Evolutionary conservation across 75 land plant genomes (phyloP).

Genomic region (Pinus albicaulis): DNA sequence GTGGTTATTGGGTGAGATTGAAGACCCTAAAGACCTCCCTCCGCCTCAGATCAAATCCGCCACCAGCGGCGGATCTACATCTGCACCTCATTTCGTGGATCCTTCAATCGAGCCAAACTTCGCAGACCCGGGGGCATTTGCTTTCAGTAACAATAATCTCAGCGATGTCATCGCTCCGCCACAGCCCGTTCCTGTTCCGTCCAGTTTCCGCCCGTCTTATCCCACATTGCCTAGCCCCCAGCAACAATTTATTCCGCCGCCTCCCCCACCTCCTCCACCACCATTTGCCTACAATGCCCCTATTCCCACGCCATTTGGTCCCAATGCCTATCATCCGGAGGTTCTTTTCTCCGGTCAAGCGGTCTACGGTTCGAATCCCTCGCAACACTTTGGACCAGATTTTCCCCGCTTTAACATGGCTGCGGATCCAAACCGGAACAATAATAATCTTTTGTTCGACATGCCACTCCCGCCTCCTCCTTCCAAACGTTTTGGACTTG

Average conservation of each 20-base stretch:
- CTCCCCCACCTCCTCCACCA: neutral
- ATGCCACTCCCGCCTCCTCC: neutral
- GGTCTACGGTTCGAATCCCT: neutral
- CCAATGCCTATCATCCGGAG: neutral
- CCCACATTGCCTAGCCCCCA: too few relatives aligned
- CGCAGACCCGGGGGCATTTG: neutral
- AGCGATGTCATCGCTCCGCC: neutral
- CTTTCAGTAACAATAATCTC: neutral
- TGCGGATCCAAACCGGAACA: conserved; percentile 4
- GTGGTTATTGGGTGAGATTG: neutral
- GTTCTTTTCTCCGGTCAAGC: conserved; percentile 12
- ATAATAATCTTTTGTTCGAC: conserved; percentile 11
- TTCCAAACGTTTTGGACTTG: neutral
- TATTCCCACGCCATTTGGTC: neutral
- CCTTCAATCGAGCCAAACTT: neutral
- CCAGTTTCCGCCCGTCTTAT: too few relatives aligned
- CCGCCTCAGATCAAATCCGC: neutral
- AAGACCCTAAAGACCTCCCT: too few relatives aligned
- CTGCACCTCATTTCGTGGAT: too few relatives aligned
- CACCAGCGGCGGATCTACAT: too few relatives aligned
- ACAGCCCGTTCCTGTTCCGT: neutral
- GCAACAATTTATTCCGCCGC: too few relatives aligned
- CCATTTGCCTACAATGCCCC: neutral
- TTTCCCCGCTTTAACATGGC: neutral
- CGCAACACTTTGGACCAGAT: neutral